A percentile compares a stretch with the other conserved stretches of the same genome.
Conservation (phyloP, 148 eudicot genomes). For the Persicaria tinctoria region DNA sequence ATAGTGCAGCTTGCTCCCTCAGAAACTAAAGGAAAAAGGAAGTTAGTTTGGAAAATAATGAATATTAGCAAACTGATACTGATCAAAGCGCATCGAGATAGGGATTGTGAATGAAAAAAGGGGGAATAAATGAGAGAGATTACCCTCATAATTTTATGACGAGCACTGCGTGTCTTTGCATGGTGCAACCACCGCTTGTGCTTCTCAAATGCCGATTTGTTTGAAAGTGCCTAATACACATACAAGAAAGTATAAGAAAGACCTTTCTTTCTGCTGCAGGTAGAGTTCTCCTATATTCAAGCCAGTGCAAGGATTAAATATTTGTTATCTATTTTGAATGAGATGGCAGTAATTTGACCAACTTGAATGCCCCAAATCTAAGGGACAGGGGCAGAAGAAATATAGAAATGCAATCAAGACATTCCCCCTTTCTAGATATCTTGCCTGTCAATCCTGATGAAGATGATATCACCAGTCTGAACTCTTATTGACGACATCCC, state of each 20-base stretch:
- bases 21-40: constrained; percentile 42
- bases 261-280: neutral
- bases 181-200: constrained; percentile 87
- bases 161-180: constrained; percentile 97
- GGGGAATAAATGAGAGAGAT: constrained; percentile 13
- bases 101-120: neutral
- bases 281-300: neutral
- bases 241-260: neutral
- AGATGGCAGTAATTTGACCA: neutral
- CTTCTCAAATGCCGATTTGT: constrained; percentile 80
- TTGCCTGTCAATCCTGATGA: neutral
- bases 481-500: neutral
- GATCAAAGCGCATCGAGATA: neutral
- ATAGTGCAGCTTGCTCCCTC: constrained; percentile 78
- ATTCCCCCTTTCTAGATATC: neutral
- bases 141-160: constrained; percentile 91
- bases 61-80: neutral
- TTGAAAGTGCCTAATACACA: constrained; percentile 66
- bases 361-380: neutral
- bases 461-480: neutral
- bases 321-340: neutral
- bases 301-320: neutral
- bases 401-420: neutral
- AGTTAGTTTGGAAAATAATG: neutral
- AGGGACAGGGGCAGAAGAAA: neutral